phyloP scores from a whole-genome alignment of 2,329 filamentous ascomycete species.

The Penicillium sp. region DNA sequence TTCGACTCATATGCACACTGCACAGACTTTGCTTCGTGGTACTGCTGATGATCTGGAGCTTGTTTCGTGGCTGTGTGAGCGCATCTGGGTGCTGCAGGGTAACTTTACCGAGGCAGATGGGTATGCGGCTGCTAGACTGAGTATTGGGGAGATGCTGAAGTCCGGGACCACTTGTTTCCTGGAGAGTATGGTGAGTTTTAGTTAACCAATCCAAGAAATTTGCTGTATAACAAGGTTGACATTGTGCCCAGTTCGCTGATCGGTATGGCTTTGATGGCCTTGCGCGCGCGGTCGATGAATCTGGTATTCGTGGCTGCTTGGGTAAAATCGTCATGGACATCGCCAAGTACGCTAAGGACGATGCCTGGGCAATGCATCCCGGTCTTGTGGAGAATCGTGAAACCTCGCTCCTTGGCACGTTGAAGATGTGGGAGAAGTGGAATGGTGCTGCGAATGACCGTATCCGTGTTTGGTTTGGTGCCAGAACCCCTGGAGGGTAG shows the following conservation, averaged over 20 bases:
- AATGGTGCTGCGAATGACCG: slow-evolving; percentile 44
- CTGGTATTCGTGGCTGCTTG: slow-evolving; percentile 50
- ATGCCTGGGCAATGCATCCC: slow-evolving; percentile 50
- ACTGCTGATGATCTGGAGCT: slow-evolving; percentile 56
- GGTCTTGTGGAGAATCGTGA: slow-evolving; percentile 48
- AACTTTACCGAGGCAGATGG: slow-evolving; percentile 53
- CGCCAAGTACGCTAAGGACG: slow-evolving; percentile 48
- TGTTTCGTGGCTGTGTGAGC: slow-evolving; percentile 57
- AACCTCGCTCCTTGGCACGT: slow-evolving; percentile 45
- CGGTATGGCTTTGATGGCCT: slow-evolving; percentile 54
- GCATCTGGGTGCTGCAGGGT: slow-evolving; percentile 55
- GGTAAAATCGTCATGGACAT: slow-evolving; percentile 52
- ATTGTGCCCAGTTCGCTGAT: slow-evolving; percentile 44
- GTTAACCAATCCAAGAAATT: no score
- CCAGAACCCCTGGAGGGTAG: slow-evolving; percentile 53
- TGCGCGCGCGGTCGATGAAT: slow-evolving; percentile 48
- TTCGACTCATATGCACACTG: slow-evolving; percentile 57
- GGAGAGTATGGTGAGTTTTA: slow-evolving; percentile 53
- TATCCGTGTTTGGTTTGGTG: slow-evolving; percentile 54
- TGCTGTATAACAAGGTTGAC: background rate
- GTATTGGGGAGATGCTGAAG: slow-evolving; percentile 57
- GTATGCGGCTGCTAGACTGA: slow-evolving; percentile 53
- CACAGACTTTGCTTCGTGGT: slow-evolving; percentile 53
- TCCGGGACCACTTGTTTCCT: slow-evolving; percentile 57
- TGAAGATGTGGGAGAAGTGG: slow-evolving; percentile 42